These are phyloP conservation scores for Pholiota molesta DNA, from an alignment of 768 basidiomycete species.

Conservation along the genomic window DNA sequence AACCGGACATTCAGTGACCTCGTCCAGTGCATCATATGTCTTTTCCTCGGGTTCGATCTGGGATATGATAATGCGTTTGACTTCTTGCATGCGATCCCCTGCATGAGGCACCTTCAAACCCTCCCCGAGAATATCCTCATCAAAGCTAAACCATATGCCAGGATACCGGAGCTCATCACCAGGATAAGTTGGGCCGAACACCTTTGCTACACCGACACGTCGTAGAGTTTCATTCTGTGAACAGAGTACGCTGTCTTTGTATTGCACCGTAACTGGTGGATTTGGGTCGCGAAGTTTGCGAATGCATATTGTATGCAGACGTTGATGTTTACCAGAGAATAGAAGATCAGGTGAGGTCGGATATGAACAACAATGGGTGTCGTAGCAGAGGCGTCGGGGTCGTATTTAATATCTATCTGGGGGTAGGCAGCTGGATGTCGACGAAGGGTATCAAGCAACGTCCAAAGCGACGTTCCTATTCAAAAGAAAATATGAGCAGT, in stretches of 20 bases:
- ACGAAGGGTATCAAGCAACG: slow-evolving; percentile 68
- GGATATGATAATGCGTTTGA: slow-evolving; percentile 72
- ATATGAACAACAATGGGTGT: slow-evolving; percentile 80
- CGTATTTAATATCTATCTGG: slow-evolving; percentile 83
- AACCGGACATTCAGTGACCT: slow-evolving; percentile 61
- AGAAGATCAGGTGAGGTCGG: slow-evolving; percentile 81
- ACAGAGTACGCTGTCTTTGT: slow-evolving; percentile 66
- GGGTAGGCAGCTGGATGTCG: slow-evolving; percentile 71
- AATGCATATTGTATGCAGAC: slow-evolving; percentile 77
- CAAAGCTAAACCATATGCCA: slow-evolving; percentile 83
- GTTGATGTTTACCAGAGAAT: slow-evolving; percentile 78
- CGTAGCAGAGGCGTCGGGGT: slow-evolving; percentile 67
- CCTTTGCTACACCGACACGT: slow-evolving; percentile 66
- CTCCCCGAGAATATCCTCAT: slow-evolving; percentile 68
- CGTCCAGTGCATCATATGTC: slow-evolving; percentile 70
- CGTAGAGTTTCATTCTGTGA: slow-evolving; percentile 62
- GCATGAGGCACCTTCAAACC: slow-evolving; percentile 50
- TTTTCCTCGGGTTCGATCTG: slow-evolving; percentile 65
- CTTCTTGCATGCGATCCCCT: slow-evolving; percentile 76
- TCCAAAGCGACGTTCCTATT: slow-evolving; percentile 79
- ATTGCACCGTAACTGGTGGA: slow-evolving; percentile 69
- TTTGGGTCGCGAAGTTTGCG: slow-evolving; percentile 66
- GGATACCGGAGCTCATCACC: slow-evolving; percentile 79
- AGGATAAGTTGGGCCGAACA: slow-evolving; percentile 85
- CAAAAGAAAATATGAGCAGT: too few relatives aligned